These are phyloP conservation scores for Detonula confervacea DNA, from an alignment of 352 stramenopile species.

Conservation along the genomic window DNA sequence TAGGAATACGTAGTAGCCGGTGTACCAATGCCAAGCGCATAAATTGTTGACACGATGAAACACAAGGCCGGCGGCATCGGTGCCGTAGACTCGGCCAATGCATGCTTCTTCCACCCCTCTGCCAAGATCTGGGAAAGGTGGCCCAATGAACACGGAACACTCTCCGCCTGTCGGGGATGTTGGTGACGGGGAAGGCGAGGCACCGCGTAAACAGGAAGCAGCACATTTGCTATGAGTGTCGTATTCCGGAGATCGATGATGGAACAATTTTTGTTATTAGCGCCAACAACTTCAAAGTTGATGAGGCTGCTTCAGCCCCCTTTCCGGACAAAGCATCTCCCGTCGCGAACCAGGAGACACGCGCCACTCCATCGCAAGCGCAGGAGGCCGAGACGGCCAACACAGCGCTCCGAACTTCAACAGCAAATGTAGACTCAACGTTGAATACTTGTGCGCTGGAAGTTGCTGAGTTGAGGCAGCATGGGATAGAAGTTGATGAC, in stretches of 20 bases:
- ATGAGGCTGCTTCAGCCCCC: background rate
- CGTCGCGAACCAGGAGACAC: too few relatives aligned
- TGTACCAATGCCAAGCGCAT: background rate
- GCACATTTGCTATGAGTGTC: constrained; percentile 4
- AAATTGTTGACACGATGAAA: background rate
- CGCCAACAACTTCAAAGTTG: constrained; percentile 16
- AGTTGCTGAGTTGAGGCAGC: too few relatives aligned
- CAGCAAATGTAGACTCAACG: too few relatives aligned
- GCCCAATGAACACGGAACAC: background rate
- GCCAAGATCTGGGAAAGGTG: background rate
- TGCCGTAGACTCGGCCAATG: background rate
- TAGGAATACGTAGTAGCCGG: constrained; percentile 18
- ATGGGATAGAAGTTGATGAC: constrained; percentile 18
- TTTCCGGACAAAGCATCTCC: background rate
- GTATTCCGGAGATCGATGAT: constrained; percentile 13
- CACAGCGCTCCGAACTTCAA: too few relatives aligned
- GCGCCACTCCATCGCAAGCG: too few relatives aligned
- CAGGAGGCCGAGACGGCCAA: too few relatives aligned
- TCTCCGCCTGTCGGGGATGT: background rate
- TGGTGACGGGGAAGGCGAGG: background rate
- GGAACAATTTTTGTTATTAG: background rate
- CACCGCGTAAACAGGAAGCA: constrained; percentile 2
- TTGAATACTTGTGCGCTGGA: too few relatives aligned
- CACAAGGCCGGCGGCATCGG: too few relatives aligned
- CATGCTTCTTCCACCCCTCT: constrained; percentile 7